Evolutionary conservation across 257 asterid species (phyloP).

Genomic region (Paulownia fortunei): DNA sequence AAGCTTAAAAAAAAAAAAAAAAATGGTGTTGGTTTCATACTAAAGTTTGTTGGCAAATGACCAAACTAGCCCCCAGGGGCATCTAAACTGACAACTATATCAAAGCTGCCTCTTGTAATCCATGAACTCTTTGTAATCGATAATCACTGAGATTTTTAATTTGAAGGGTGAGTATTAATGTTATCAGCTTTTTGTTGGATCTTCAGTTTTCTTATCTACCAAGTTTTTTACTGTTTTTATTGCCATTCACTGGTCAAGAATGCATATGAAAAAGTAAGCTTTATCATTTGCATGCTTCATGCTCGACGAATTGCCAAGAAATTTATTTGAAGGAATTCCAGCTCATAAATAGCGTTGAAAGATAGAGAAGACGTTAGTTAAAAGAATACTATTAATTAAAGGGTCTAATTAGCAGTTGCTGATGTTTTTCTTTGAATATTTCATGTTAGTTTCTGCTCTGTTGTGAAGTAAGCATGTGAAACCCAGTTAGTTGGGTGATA

Average conservation of each 20-base stretch:
- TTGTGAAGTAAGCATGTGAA: background rate
- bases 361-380: background rate
- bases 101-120: background rate
- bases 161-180: background rate
- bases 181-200: background rate
- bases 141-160: background rate
- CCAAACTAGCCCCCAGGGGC: constrained; percentile 19
- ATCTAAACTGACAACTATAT: background rate
- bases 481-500: background rate
- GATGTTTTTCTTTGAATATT: background rate
- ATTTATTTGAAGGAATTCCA: background rate
- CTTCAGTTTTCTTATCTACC: background rate
- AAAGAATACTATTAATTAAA: background rate
- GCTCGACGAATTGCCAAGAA: constrained; percentile 41
- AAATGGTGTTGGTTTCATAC: too few relatives aligned
- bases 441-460: background rate
- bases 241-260: background rate
- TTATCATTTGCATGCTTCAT: constrained; percentile 27
- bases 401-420: background rate
- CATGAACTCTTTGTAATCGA: background rate
- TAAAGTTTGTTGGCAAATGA: constrained; percentile 16
- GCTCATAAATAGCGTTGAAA: background rate
- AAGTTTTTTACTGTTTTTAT: background rate
- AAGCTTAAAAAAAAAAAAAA: too few relatives aligned
- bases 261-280: background rate